Evolutionary conservation across 73 alveolate genomes (phyloP).

Genomic region (Uronychia setigera): DNA sequence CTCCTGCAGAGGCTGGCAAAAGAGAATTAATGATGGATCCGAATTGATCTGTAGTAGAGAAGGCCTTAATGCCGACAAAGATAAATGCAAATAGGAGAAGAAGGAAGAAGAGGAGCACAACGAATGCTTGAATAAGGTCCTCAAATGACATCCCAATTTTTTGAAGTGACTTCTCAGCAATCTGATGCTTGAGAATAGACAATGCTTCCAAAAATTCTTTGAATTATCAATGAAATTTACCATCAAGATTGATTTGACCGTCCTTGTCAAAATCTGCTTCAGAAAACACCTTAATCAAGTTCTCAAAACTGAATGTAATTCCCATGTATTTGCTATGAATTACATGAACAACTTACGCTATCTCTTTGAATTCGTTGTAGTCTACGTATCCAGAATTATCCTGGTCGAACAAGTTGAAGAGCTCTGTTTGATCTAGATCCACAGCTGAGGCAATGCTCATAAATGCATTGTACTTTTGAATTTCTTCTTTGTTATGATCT

Average conservation of each 20-base stretch:
- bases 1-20: slow-evolving; percentile 18
- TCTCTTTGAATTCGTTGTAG: slow-evolving; percentile 14
- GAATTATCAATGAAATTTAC: not conserved
- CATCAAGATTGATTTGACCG: not conserved
- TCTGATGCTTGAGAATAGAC: not conserved
- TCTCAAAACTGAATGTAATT: not conserved
- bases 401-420: slow-evolving; percentile 6
- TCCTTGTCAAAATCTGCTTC: slow-evolving; percentile 7
- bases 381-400: slow-evolving; percentile 18
- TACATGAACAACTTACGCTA: not conserved
- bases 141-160: slow-evolving; percentile 13
- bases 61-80: slow-evolving; percentile 20
- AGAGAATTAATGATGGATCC: slow-evolving; percentile 19
- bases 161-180: not conserved
- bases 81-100: slow-evolving; percentile 7
- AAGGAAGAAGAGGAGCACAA: not conserved
- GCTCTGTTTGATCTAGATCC: not conserved
- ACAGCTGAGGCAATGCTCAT: not conserved
- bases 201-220: slow-evolving; percentile 13
- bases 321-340: slow-evolving; percentile 7
- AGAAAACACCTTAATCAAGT: not conserved
- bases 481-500: not conserved
- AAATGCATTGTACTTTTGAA: not conserved
- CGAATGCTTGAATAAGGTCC: not conserved
- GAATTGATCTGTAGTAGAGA: slow-evolving; percentile 5